A percentile compares a stretch with the other conserved stretches of the same genome.
Conservation (phyloP, 371 early-diverging fungal genomes). For the Lichtheimia corymbifera region DNA sequence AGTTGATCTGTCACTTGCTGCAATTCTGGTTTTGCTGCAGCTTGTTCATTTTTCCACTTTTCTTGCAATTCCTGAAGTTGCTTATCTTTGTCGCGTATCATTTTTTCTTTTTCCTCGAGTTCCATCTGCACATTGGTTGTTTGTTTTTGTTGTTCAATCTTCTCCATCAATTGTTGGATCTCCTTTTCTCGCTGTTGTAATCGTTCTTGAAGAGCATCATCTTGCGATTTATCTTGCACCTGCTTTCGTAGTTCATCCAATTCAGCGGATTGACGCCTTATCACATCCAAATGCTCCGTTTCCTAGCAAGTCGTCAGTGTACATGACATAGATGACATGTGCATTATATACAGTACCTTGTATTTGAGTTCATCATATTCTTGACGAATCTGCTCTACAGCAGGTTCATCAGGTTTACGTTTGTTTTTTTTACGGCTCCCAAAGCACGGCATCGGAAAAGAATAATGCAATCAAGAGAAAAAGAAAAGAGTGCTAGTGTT, state of each 20-base stretch:
- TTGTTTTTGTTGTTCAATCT: slow-evolving; percentile 17
- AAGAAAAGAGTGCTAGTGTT: not conserved
- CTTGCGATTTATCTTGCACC: slow-evolving; percentile 11
- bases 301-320: slow-evolving; percentile 23
- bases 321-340: too few species aligned
- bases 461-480: not conserved
- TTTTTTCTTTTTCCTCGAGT: slow-evolving; percentile 36
- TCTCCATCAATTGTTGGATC: slow-evolving; percentile 24
- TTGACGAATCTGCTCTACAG: slow-evolving; percentile 35
- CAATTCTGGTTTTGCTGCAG: slow-evolving; percentile 43
- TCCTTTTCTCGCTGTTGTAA: slow-evolving; percentile 30
- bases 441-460: slow-evolving; percentile 24
- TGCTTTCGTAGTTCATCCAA: slow-evolving; percentile 34
- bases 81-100: slow-evolving; percentile 27
- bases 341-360: slow-evolving; percentile 21
- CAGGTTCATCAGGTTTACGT: slow-evolving; percentile 4
- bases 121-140: slow-evolving; percentile 10
- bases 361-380: slow-evolving; percentile 45
- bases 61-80: slow-evolving; percentile 33
- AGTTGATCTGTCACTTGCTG: slow-evolving; percentile 38
- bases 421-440: slow-evolving; percentile 25
- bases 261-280: slow-evolving; percentile 41
- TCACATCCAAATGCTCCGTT: slow-evolving; percentile 33
- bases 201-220: not conserved
- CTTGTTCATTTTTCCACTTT: slow-evolving; percentile 38